These are phyloP conservation scores for Peronospora farinosa DNA, from an alignment of 352 stramenopile species.

Conservation along the genomic window DNA sequence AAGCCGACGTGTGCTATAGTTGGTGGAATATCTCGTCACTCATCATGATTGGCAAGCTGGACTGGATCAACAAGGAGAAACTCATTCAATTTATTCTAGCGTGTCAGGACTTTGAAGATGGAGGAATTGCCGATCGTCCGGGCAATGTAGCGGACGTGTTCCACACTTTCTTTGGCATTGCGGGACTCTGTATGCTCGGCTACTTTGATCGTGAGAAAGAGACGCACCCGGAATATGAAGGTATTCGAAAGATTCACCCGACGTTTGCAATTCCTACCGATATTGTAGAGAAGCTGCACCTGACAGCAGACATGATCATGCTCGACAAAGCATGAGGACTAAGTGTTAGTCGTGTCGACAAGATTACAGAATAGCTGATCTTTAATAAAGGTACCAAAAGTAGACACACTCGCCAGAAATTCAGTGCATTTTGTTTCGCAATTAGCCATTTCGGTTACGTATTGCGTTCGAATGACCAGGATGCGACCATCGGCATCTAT, in stretches of 20 bases:
- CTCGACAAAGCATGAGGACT: conserved; percentile 16
- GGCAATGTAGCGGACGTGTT: conserved; percentile 96
- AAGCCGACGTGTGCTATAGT: conserved; percentile 99
- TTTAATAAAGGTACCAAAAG: conserved; percentile 9
- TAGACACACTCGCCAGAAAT: conserved; percentile 12
- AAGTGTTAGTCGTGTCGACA: conserved; percentile 9
- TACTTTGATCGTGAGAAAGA: conserved; percentile 82
- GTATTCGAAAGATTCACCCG: conserved; percentile 89
- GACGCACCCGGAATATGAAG: conserved; percentile 44
- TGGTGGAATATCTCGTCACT: conserved; percentile 99
- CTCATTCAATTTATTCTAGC: conserved; percentile 91
- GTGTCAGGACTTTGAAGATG: conserved; percentile 96
- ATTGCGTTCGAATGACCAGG: conserved; percentile 12
- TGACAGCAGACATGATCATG: conserved; percentile 71
- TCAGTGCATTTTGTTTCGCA: conserved; percentile 29
- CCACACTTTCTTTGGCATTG: conserved; percentile 98
- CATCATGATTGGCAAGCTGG: conserved; percentile 90
- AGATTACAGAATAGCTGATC: conserved; percentile 3
- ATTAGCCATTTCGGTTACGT: conserved; percentile 15
- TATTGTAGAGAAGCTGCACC: conserved; percentile 80
- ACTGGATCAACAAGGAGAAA: conserved; percentile 94
- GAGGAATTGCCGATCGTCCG: conserved; percentile 97
- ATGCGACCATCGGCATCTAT: conserved; percentile 33
- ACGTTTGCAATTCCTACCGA: conserved; percentile 93
- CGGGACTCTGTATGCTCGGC: conserved; percentile 90